A percentile compares a stretch with the other conserved stretches of the same genome.
phyloP scores from a whole-genome alignment of 2,329 filamentous ascomycete genomes.

The Alternaria viburni region DNA sequence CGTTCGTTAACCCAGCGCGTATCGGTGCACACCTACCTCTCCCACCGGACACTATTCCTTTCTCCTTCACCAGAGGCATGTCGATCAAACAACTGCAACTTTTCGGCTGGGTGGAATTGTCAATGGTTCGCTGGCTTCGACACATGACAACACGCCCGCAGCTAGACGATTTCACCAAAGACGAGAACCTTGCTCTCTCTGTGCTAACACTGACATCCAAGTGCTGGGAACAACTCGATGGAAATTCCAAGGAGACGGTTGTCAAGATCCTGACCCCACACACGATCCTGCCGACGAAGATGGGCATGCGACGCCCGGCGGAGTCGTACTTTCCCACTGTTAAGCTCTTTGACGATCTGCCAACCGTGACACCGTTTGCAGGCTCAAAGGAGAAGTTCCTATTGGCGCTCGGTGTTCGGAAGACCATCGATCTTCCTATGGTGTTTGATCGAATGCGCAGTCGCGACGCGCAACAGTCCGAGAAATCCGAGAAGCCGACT shows the following conservation, averaged over 20 bases:
- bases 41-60: conserved; percentile 82
- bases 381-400: conserved; percentile 92
- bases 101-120: conserved; percentile 84
- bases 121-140: conserved; percentile 82
- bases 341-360: conserved; percentile 91
- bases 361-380: conserved; percentile 73
- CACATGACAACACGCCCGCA: conserved; percentile 71
- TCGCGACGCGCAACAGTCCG: conserved; percentile 55
- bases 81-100: conserved; percentile 72
- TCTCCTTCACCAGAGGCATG: conserved; percentile 78
- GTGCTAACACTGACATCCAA: conserved; percentile 84
- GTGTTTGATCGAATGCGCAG: conserved; percentile 87
- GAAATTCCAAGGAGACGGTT: conserved; percentile 69
- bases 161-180: conserved; percentile 68
- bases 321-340: conserved; percentile 95
- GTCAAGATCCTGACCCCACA: conserved; percentile 68
- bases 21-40: conserved; percentile 84
- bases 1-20: conserved; percentile 76
- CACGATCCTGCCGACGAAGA: conserved; percentile 85
- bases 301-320: conserved; percentile 82
- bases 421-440: conserved; percentile 91
- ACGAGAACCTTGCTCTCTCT: conserved; percentile 75
- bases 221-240: conserved; percentile 82
- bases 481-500: conserved; percentile 57
- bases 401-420: conserved; percentile 81